Base-by-base conservation (phyloP, 768 basidiomycete species). In the Phlebiopsis gigantea region DNA sequence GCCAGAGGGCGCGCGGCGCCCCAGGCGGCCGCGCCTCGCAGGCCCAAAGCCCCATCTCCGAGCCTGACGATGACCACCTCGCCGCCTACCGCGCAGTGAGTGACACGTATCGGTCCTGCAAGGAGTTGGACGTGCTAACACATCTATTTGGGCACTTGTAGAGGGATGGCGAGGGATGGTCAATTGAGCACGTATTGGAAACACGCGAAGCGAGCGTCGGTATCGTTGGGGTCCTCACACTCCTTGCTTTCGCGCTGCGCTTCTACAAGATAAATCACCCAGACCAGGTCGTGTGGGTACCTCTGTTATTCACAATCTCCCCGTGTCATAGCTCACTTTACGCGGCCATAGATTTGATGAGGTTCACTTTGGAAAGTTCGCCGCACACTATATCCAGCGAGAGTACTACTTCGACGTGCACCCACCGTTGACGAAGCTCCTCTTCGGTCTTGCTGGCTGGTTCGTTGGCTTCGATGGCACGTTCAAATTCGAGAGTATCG, bases 371-470 rank as follows among this genome's bases (percentile, higher is more conserved):
- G 96, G 96, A 60, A 97, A 98, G 72, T 99, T 99, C 69, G 95
- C 97, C 12, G 84, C 91, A 5, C 90, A 93, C 72, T 99, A 99
- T 72, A 85, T 98, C 68, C 75, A 75, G 46, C 81, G 96, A 61
- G 84, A 97, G 72, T 99, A 98, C 76, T 98, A 98, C 74, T 99
- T 99, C 77, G 97, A 99, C 69, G 96, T 99, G 7, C 97, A 99
- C 66, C 97, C 97, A 34, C 97, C 97, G 1, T 83, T 98, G 51
- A 95, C 97, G 42, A 99, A 99, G 70, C 80, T 99, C 58, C 78
- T 99, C 24, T 92, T 96, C 66, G 97, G 87, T 42, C 80, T 97
- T 30, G 90, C 91, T 26, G 97, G 93, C 60, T 98, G 93, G 93
- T 89, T 95, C 56, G 91, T 94, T 28, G 97, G 96, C 9, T 98